Conservation (phyloP, 768 basidiomycete genomes). For the Lepiota brunneoincarnata region DNA sequence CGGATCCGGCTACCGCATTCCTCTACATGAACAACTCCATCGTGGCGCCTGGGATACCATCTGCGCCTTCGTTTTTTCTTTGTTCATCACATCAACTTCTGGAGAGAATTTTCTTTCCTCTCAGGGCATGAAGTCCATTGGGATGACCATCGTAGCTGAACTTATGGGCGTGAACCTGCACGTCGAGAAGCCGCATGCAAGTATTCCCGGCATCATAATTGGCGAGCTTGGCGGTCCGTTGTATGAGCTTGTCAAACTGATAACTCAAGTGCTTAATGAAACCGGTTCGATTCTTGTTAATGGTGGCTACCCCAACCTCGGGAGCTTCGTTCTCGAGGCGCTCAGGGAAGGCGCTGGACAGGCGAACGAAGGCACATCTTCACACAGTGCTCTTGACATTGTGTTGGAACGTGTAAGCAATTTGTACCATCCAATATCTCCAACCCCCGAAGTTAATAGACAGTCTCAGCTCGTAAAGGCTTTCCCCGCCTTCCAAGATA, state of each 20-base stretch:
- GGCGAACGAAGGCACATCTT: background rate
- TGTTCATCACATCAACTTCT: conserved; percentile 66
- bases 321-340: conserved; percentile 69
- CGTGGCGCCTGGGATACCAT: conserved; percentile 86
- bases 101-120: conserved; percentile 64
- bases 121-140: conserved; percentile 56
- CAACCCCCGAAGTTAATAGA: conserved; percentile 12
- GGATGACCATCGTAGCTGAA: conserved; percentile 60
- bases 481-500: conserved; percentile 82
- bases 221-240: conserved; percentile 76
- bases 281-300: conserved; percentile 66
- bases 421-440: background rate
- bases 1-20: conserved; percentile 74
- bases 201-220: conserved; percentile 64
- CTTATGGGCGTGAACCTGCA: conserved; percentile 71
- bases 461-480: conserved; percentile 62
- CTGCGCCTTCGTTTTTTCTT: conserved; percentile 65
- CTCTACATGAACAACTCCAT: conserved; percentile 67
- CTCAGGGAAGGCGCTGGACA: conserved; percentile 50
- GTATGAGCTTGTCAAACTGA: conserved; percentile 67
- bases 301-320: conserved; percentile 66
- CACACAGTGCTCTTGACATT: conserved; percentile 32
- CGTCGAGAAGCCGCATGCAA: conserved; percentile 66
- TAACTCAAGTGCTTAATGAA: conserved; percentile 62
- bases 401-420: conserved; percentile 59